These are phyloP conservation scores for Strobilomyces echinocephalus DNA, from an alignment of 768 basidiomycete species.

Conservation along the genomic window DNA sequence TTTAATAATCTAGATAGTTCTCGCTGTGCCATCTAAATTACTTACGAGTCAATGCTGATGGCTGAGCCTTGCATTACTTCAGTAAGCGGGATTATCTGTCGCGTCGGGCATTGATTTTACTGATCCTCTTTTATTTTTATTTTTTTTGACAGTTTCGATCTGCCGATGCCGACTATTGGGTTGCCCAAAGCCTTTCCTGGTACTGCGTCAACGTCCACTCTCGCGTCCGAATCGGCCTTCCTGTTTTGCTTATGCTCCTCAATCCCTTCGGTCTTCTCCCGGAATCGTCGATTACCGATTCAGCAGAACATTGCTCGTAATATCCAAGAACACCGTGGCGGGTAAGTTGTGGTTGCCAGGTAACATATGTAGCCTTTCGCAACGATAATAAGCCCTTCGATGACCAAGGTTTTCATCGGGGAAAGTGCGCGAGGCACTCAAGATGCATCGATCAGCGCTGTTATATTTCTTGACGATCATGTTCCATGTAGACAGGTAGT, in stretches of 20 bases:
- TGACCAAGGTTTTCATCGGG: neutral
- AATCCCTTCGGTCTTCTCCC: neutral
- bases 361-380: neutral
- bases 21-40: conserved; percentile 18
- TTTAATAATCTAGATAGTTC: conserved; percentile 27
- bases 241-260: conserved; percentile 1
- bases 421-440: conserved; percentile 2
- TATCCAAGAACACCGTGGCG: neutral
- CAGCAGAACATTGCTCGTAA: neutral
- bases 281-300: neutral
- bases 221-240: neutral
- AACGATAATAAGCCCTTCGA: neutral
- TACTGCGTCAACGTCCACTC: neutral
- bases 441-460: neutral
- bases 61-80: conserved; percentile 2
- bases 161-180: neutral
- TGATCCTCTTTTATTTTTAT: conserved; percentile 9
- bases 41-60: conserved; percentile 3
- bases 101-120: conserved; percentile 4
- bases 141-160: conserved; percentile 5
- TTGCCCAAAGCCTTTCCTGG: neutral
- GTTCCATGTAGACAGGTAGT: neutral
- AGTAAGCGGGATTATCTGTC: conserved; percentile 22
- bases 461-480: conserved; percentile 1
- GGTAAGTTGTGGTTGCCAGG: conserved; percentile 5